Conservation (phyloP, 176 grass and related monocot genomes). For the Sorghum bicolor region DNA sequence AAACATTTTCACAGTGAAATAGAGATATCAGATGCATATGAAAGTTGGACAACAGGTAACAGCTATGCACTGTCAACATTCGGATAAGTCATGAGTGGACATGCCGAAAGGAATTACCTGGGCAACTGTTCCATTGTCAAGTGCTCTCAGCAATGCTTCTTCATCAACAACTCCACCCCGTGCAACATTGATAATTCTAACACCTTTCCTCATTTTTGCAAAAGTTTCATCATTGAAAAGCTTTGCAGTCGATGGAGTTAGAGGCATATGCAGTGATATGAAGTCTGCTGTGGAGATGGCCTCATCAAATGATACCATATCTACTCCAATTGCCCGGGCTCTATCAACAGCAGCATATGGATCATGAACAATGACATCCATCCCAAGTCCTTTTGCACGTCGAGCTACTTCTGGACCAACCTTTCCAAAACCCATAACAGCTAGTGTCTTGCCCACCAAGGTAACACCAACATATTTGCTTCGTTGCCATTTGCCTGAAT, state of each 20-base stretch:
- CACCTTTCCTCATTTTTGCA: conserved; percentile 71
- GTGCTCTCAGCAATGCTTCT: conserved; percentile 75
- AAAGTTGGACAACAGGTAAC: neutral
- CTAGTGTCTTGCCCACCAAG: conserved; percentile 80
- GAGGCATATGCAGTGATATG: conserved; percentile 90
- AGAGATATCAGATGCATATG: neutral
- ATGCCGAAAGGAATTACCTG: conserved; percentile 43
- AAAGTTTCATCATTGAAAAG: conserved; percentile 84
- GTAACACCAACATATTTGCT: conserved; percentile 84
- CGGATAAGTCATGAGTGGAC: neutral
- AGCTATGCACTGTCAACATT: neutral
- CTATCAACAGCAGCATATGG: conserved; percentile 81
- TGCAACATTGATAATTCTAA: conserved; percentile 86
- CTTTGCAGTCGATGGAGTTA: conserved; percentile 69
- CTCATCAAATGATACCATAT: conserved; percentile 84
- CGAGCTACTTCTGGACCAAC: conserved; percentile 91
- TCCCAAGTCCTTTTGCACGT: conserved; percentile 75
- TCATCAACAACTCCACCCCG: conserved; percentile 95
- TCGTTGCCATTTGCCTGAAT: conserved; percentile 81
- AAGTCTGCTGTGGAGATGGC: conserved; percentile 81
- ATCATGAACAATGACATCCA: conserved; percentile 75
- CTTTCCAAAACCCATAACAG: conserved; percentile 90
- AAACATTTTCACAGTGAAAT: neutral
- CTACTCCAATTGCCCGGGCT: conserved; percentile 76
- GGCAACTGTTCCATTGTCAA: conserved; percentile 73